These are phyloP conservation scores for Citrus australasica DNA, from an alignment of 345 rosid species.

Conservation along the genomic window DNA sequence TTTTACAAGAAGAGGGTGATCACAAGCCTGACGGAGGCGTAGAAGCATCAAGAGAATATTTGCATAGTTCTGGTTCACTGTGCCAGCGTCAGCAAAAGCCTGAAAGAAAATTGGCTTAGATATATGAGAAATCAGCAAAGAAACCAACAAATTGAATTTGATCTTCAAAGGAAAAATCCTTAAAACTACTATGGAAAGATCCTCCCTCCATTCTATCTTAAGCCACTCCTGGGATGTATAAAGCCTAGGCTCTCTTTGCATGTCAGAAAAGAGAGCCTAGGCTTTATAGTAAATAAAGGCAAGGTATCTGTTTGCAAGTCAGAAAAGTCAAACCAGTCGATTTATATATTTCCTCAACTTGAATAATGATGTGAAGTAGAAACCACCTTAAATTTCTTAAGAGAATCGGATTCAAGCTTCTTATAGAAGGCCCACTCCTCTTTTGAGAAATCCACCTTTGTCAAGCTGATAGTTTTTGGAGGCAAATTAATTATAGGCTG, in stretches of 20 bases:
- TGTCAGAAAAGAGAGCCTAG: too few species aligned
- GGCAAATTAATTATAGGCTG: conserved; percentile 86
- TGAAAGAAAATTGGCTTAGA: conserved; percentile 24
- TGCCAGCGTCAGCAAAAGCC: conserved; percentile 97
- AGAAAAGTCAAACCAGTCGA: background rate
- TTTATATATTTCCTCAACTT: background rate
- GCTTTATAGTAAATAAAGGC: background rate
- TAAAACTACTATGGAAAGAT: background rate
- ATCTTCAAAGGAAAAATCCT: background rate
- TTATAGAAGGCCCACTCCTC: conserved; percentile 87
- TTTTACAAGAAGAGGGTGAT: conserved; percentile 84
- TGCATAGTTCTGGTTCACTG: conserved; percentile 89
- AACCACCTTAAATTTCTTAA: conserved; percentile 76
- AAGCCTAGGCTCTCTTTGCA: background rate
- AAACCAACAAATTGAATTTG: conserved; percentile 3
- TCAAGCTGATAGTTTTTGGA: conserved; percentile 60
- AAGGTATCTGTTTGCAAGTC: background rate
- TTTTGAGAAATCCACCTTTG: conserved; percentile 66
- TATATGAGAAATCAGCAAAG: conserved; percentile 10
- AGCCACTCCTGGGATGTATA: background rate
- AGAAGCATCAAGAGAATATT: conserved; percentile 95
- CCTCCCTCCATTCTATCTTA: background rate
- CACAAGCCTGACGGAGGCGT: conserved; percentile 97
- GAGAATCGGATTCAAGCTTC: conserved; percentile 79
- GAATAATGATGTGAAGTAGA: background rate